Evolutionary conservation across 768 basidiomycete genomes (phyloP).

Genomic region (Tricholomella constricta): DNA sequence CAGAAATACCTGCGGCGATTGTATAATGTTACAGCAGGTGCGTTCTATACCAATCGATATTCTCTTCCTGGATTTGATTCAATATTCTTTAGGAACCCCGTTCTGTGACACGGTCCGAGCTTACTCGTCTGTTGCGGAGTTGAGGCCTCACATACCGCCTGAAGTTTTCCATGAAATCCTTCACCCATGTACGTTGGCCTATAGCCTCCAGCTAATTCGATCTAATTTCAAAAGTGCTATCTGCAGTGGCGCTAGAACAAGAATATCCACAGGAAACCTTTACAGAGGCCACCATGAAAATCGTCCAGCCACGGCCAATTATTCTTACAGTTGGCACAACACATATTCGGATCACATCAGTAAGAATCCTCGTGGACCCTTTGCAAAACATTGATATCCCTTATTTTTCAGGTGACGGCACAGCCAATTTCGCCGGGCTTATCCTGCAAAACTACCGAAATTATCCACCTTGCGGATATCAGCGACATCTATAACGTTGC

Average conservation of each 20-base stretch:
- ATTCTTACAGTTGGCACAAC: conserved; percentile 62
- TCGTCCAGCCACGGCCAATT: conserved; percentile 72
- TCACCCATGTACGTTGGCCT: conserved; percentile 53
- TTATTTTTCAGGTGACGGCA: conserved; percentile 57
- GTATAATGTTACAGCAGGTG: conserved; percentile 68
- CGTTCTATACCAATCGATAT: conserved; percentile 1
- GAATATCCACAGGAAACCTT: conserved; percentile 54
- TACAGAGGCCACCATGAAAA: conserved; percentile 66
- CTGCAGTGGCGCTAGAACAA: conserved; percentile 60
- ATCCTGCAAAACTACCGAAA: conserved; percentile 78
- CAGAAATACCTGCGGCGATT: conserved; percentile 76
- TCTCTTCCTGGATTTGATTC: background rate
- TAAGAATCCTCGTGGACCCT: conserved; percentile 33
- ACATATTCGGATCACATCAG: conserved; percentile 80
- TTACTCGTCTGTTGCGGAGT: conserved; percentile 63
- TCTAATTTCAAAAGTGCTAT: background rate
- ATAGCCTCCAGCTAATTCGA: conserved; percentile 1
- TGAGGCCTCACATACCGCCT: conserved; percentile 57
- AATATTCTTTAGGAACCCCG: conserved; percentile 43
- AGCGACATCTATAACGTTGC: conserved; percentile 86
- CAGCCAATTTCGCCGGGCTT: conserved; percentile 66
- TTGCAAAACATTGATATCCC: background rate
- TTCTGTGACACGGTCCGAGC: conserved; percentile 56
- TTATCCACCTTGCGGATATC: conserved; percentile 77
- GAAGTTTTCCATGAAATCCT: conserved; percentile 47